Percentiles rank a stretch among this genome's conserved stretches.
Conservation (phyloP, 1,284 basidiomycete genomes). For the Trametes hirsuta region DNA sequence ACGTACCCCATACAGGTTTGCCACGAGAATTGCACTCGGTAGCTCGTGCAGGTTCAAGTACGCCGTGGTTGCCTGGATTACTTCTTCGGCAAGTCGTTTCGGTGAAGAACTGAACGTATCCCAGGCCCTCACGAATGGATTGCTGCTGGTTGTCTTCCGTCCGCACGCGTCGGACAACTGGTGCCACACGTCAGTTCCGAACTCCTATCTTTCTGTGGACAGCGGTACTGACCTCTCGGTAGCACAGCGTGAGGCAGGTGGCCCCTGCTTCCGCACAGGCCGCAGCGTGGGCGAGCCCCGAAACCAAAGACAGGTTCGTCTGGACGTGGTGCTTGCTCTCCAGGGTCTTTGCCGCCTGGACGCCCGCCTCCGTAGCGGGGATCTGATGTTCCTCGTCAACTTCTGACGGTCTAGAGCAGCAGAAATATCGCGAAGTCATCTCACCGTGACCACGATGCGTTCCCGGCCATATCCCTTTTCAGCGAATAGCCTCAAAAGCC, state of each 20-base stretch:
- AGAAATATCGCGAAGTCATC: slow-evolving; percentile 21
- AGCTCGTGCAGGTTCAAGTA: slow-evolving; percentile 49
- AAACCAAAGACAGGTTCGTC: slow-evolving; percentile 54
- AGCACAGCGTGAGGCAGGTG: slow-evolving; percentile 50
- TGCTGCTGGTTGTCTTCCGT: slow-evolving; percentile 8
- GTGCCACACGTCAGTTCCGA: slow-evolving; percentile 13
- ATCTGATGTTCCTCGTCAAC: slow-evolving; percentile 42
- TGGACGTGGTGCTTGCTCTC: slow-evolving; percentile 42
- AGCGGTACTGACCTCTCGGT: slow-evolving; percentile 45
- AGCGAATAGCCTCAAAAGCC: slow-evolving; percentile 45
- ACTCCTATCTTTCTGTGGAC: neutral
- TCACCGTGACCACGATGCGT: slow-evolving; percentile 54
- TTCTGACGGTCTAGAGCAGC: neutral
- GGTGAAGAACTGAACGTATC: slow-evolving; percentile 10
- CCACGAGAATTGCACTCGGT: slow-evolving; percentile 46
- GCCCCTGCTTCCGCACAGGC: slow-evolving; percentile 56
- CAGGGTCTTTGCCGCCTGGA: slow-evolving; percentile 50
- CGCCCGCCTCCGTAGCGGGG: slow-evolving; percentile 58
- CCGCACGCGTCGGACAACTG: slow-evolving; percentile 15
- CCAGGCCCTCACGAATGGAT: slow-evolving; percentile 29
- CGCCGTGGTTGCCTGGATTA: slow-evolving; percentile 48
- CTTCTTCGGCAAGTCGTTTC: slow-evolving; percentile 45
- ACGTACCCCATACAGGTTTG: slow-evolving; percentile 29
- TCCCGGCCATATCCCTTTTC: slow-evolving; percentile 41
- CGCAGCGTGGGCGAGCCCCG: slow-evolving; percentile 53